Conservation (phyloP, 176 grass and related monocot species). For the Zoysia japonica region DNA sequence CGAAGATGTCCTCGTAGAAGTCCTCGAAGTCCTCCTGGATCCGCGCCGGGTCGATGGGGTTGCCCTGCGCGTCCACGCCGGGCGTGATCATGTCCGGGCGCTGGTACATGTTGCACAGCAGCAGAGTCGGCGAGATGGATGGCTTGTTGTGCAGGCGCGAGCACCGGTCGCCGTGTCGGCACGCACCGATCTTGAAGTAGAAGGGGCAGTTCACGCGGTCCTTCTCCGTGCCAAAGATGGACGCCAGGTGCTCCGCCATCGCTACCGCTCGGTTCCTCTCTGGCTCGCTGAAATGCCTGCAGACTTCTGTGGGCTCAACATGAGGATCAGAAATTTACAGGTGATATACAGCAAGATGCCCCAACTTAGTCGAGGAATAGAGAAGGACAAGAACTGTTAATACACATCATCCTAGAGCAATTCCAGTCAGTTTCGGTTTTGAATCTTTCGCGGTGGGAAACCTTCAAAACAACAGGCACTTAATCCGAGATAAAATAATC, state of each 20-base stretch:
- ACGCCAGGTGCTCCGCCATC: constrained; percentile 78
- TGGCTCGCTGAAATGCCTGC: not conserved
- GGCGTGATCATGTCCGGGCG: constrained; percentile 79
- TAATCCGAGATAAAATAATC: not conserved
- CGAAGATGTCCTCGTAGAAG: constrained; percentile 94
- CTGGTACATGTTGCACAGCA: constrained; percentile 83
- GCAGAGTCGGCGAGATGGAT: constrained; percentile 65
- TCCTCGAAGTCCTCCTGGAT: constrained; percentile 95
- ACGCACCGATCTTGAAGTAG: constrained; percentile 85
- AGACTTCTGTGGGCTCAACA: constrained; percentile 18
- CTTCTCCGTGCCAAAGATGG: constrained; percentile 85
- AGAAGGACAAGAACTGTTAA: not conserved
- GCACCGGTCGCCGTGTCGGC: constrained; percentile 71
- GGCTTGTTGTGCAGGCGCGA: constrained; percentile 78
- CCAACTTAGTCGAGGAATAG: not conserved
- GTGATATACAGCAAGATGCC: not conserved
- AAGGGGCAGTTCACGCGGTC: constrained; percentile 85
- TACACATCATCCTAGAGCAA: constrained; percentile 3
- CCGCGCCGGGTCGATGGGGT: constrained; percentile 49
- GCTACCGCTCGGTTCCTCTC: not conserved
- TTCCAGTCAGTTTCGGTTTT: constrained; percentile 2
- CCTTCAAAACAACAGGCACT: constrained; percentile 51
- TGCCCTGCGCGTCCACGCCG: constrained; percentile 66
- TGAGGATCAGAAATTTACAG: not conserved
- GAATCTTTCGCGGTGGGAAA: constrained; percentile 26